Conservation (phyloP, 306 rosid species). For the Crataegus laevigata region DNA sequence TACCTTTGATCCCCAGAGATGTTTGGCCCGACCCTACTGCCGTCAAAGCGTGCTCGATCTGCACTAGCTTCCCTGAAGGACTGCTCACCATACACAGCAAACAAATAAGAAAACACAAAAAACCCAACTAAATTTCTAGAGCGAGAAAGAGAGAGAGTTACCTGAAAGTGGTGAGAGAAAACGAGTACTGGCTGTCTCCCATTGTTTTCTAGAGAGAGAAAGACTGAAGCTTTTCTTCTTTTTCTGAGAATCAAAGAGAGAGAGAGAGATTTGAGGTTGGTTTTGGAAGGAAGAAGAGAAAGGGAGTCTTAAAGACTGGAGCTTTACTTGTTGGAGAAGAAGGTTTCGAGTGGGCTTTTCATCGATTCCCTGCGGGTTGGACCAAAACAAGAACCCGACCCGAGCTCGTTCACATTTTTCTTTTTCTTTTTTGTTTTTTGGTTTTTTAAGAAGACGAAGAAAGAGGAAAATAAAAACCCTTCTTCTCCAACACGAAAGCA, state of each 20-base stretch:
- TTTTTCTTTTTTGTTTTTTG: neutral
- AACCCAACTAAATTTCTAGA: neutral
- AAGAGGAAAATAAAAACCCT: conserved; percentile 11
- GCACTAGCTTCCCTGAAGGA: conserved; percentile 95
- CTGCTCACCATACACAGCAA: conserved; percentile 27
- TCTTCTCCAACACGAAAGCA: conserved; percentile 15
- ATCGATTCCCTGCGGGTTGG: neutral
- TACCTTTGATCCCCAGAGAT: conserved; percentile 94
- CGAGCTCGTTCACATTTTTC: neutral
- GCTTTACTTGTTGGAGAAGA: conserved; percentile 26
- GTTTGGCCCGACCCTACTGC: conserved; percentile 98
- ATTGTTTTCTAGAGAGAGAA: conserved; percentile 16
- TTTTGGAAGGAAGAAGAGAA: neutral
- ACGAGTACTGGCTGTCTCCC: conserved; percentile 52
- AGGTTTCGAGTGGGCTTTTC: conserved; percentile 8
- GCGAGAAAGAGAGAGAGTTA: neutral
- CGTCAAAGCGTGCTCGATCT: conserved; percentile 96
- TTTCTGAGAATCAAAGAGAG: neutral
- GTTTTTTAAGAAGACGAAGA: neutral
- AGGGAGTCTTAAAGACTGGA: neutral
- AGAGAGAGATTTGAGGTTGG: neutral
- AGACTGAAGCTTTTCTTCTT: neutral
- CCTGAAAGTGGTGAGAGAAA: conserved; percentile 57
- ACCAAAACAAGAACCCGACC: neutral
- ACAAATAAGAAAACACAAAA: conserved; percentile 3